These are phyloP conservation scores for Cutaneotrichosporon arboriforme DNA, from an alignment of 1,284 basidiomycete species.

Conservation along the genomic window DNA sequence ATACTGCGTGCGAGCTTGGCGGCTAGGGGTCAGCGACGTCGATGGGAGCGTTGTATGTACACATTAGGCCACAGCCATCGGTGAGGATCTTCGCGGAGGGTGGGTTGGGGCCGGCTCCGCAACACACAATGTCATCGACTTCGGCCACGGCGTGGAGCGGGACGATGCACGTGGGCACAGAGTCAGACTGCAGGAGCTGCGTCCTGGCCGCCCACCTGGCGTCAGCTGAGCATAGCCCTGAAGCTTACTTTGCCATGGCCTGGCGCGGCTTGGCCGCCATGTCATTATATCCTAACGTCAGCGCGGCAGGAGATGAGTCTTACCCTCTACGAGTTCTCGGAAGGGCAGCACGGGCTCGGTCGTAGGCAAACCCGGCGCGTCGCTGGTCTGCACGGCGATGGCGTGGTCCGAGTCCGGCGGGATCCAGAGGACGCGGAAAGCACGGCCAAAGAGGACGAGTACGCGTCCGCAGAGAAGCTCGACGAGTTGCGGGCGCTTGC, in stretches of 20 bases:
- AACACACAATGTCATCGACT: constrained; percentile 27
- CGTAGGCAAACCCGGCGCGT: background rate
- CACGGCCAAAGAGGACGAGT: constrained; percentile 30
- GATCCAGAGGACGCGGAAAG: constrained; percentile 29
- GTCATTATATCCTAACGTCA: constrained; percentile 28
- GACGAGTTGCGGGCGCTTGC: constrained; percentile 6
- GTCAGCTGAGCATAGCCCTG: background rate
- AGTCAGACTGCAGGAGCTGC: constrained; percentile 35
- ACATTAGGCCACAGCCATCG: constrained; percentile 43
- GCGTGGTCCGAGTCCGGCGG: constrained; percentile 25
- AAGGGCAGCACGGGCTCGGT: constrained; percentile 12
- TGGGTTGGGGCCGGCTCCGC: constrained; percentile 16
- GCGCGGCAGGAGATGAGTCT: background rate
- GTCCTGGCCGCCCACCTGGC: constrained; percentile 30
- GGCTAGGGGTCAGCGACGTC: constrained; percentile 14
- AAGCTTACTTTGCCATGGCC: constrained; percentile 34
- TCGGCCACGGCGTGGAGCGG: constrained; percentile 10
- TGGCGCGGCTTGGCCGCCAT: constrained; percentile 30
- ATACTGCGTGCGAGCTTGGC: constrained; percentile 25
- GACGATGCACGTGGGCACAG: constrained; percentile 23
- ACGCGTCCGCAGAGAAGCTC: constrained; percentile 25
- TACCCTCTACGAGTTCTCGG: constrained; percentile 18
- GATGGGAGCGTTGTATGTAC: constrained; percentile 16
- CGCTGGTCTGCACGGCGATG: constrained; percentile 26
- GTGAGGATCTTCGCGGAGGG: constrained; percentile 19